phyloP scores from a whole-genome alignment of 2,329 filamentous ascomycete species.

The Apiospora rasikravindrae region DNA sequence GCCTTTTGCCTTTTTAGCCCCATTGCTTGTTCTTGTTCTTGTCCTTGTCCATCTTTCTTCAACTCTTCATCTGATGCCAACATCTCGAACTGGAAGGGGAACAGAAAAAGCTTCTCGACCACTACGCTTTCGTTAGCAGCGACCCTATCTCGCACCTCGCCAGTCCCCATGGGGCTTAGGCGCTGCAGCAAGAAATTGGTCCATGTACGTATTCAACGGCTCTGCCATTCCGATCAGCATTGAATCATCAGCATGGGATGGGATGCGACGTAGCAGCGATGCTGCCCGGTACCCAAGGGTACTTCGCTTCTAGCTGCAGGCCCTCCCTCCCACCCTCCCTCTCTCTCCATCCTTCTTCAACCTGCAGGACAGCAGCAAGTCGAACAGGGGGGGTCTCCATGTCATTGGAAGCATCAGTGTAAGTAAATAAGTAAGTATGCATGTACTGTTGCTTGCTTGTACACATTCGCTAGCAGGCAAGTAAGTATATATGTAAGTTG shows the following conservation, averaged over 20 bases:
- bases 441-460: neutral
- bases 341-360: neutral
- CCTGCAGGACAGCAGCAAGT: neutral
- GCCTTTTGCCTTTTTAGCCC: neutral
- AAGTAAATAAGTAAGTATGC: neutral
- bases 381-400: neutral
- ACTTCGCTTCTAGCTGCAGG: neutral
- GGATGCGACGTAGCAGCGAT: too few species aligned
- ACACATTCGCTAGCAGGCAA: neutral
- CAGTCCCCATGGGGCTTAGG: neutral
- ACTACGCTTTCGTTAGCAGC: neutral
- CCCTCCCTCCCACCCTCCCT: neutral
- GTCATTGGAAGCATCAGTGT: neutral
- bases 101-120: neutral
- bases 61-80: slow-evolving; percentile 8
- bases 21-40: neutral
- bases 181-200: neutral
- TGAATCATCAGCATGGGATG: too few species aligned
- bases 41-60: too few species aligned
- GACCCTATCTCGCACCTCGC: neutral
- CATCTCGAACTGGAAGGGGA: neutral
- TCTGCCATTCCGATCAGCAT: slow-evolving; percentile 7
- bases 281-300: neutral
- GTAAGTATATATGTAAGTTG: neutral
- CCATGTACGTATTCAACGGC: slow-evolving; percentile 3